Percentiles rank a stretch among this genome's conserved stretches.
Conservation (phyloP, 768 basidiomycete genomes). For the Tricholoma furcatifolium region DNA sequence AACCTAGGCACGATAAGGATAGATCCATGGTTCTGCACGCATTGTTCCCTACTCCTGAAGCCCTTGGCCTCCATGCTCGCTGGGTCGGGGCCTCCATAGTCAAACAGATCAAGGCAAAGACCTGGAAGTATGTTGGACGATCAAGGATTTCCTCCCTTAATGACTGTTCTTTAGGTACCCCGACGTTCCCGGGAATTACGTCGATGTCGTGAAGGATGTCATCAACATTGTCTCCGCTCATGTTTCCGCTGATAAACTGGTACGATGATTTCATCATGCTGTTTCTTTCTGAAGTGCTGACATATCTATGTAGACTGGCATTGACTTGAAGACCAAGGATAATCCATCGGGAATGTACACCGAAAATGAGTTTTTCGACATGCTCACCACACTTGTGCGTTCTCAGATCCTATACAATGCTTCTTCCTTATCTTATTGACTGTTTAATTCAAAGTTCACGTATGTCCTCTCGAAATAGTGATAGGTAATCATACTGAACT, state of each 20-base stretch:
- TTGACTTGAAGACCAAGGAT: conserved; percentile 44
- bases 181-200: conserved; percentile 31
- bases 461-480: background rate
- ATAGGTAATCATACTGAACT: background rate
- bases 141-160: background rate
- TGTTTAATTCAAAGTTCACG: conserved; percentile 9
- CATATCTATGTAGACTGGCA: conserved; percentile 32
- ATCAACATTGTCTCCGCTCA: conserved; percentile 41
- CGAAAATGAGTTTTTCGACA: conserved; percentile 46
- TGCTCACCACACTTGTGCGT: conserved; percentile 35
- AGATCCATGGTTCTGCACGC: conserved; percentile 27
- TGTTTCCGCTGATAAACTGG: conserved; percentile 39
- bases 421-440: background rate
- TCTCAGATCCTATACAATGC: background rate
- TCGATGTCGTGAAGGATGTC: conserved; percentile 51
- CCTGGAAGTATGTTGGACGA: conserved; percentile 20
- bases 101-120: conserved; percentile 28
- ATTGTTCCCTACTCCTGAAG: conserved; percentile 31
- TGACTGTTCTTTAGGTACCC: conserved; percentile 20
- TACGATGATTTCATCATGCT: conserved; percentile 13
- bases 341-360: conserved; percentile 44
- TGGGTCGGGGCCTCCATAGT: conserved; percentile 28
- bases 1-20: conserved; percentile 29
- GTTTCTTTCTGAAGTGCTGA: background rate
- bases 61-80: conserved; percentile 12